Percentiles rank a stretch among this genome's conserved stretches.
These are phyloP conservation scores for Nicotiana rustica DNA, from an alignment of 305 asterid species.

Conservation along the genomic window DNA sequence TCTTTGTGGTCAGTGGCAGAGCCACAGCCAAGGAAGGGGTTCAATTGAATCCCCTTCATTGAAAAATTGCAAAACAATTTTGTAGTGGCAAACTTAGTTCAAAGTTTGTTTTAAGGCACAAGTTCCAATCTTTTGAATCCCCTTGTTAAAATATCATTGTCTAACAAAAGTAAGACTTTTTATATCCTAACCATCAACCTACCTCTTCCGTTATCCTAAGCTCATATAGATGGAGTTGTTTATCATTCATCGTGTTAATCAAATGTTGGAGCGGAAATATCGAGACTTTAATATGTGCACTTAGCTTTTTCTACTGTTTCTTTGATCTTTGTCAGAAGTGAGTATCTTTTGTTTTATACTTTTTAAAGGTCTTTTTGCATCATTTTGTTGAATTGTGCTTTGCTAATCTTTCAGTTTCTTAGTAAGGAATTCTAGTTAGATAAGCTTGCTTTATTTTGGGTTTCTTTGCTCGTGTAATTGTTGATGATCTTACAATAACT, in stretches of 20 bases:
- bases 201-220: not conserved
- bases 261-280: not conserved
- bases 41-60: too few relatives aligned
- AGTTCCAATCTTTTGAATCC: too few relatives aligned
- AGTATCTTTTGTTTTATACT: not conserved
- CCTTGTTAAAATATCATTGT: too few relatives aligned
- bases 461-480: slow-evolving; percentile 2
- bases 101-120: too few relatives aligned
- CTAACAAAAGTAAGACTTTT: too few relatives aligned
- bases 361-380: not conserved
- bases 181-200: not conserved
- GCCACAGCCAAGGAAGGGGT: too few relatives aligned
- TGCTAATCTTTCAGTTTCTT: not conserved
- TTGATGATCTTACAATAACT: slow-evolving; percentile 23
- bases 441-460: not conserved
- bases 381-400: not conserved
- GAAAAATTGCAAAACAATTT: too few relatives aligned
- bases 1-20: not conserved
- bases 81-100: too few relatives aligned
- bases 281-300: not conserved
- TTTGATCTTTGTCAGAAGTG: not conserved
- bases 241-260: not conserved
- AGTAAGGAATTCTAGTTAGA: slow-evolving; percentile 2
- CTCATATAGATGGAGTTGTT: not conserved
- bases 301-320: not conserved